phyloP scores from a whole-genome alignment of 1,284 basidiomycete species.

The Cutaneotrichosporon dermatis region DNA sequence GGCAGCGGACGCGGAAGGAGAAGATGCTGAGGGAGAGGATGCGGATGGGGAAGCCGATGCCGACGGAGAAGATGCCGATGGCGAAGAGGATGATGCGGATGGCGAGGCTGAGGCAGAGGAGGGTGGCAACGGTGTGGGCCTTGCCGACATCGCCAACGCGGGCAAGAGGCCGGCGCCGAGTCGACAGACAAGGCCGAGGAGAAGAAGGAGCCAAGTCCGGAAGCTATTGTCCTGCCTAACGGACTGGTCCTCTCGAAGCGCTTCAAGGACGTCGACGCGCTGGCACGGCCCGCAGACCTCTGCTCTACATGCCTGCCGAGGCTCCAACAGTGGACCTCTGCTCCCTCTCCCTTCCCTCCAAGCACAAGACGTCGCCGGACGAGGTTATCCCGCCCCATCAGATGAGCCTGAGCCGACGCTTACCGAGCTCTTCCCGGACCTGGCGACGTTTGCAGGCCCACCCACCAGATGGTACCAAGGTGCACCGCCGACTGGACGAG shows the following conservation, averaged over 20 bases:
- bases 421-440: slow-evolving; percentile 54
- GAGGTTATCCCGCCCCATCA: neutral
- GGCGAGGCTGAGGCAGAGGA: slow-evolving; percentile 29
- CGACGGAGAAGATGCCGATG: slow-evolving; percentile 4
- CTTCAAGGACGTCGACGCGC: slow-evolving; percentile 32
- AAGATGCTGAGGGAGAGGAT: slow-evolving; percentile 15
- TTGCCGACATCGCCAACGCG: slow-evolving; percentile 24
- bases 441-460: slow-evolving; percentile 50
- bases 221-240: slow-evolving; percentile 30
- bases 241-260: slow-evolving; percentile 38
- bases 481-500: slow-evolving; percentile 53
- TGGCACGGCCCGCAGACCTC: slow-evolving; percentile 28
- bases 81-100: slow-evolving; percentile 33
- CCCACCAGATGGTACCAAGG: slow-evolving; percentile 42
- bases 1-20: slow-evolving; percentile 22
- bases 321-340: slow-evolving; percentile 37
- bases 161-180: neutral
- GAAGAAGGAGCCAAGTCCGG: slow-evolving; percentile 13
- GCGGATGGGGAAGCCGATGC: slow-evolving; percentile 5
- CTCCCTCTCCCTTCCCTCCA: slow-evolving; percentile 17
- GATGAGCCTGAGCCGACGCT: slow-evolving; percentile 28
- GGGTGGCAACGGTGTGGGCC: slow-evolving; percentile 22
- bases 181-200: slow-evolving; percentile 5
- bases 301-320: slow-evolving; percentile 33
- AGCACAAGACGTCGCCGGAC: neutral